Base-by-base conservation (phyloP, 2,329 filamentous ascomycete genomes). In the Sporothrix globosa region DNA sequence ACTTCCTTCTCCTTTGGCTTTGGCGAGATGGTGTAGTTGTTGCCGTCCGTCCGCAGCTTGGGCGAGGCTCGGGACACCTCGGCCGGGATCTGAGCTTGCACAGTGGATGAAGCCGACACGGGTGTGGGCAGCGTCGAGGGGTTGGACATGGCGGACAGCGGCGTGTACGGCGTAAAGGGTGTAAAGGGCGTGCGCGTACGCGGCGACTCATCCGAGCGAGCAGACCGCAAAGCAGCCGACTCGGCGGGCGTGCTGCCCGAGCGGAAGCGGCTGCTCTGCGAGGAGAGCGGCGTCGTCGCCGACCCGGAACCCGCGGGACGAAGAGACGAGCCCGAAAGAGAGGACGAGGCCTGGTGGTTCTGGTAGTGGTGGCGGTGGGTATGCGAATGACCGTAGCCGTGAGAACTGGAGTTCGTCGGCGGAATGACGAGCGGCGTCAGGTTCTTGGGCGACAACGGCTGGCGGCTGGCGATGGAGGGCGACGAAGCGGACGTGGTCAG, bases 371-470 rank as follows among this genome's bases (percentile, higher is more conserved):
- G 30, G 53, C 66, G 52, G 13, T 67, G 39, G 34, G 6, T 9
- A 34, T 34, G 9, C 41, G 41, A 44, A 9, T 44, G 41, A 13
- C 41, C 41, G 14, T 44, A 9, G 41, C 41, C 14, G 11, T 44
- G 41, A 14, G 41, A 13, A 4, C 14, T 4, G n/a, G 58, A 46
- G 48, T 63, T 54, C 34, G 39, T 39, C 30, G 75, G 74, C 11
- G 87, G 87, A 71, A 89, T 89, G 52, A 88, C 82, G 27, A 89
- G 82, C 34, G 87, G 87, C 0, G 87, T 77, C 7, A 89, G 81
- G 60, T 81, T 82, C 76, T 82, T 87, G 21, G 86, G 85, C 13
- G 85, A 87, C 50, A 83, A 77, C n/a, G 81, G 83, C 69, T 79
- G 79, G 54, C 65, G 69, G 21, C 30, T 21, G 13, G 65, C 13